A percentile compares a stretch with the other conserved stretches of the same genome.
phyloP scores from a whole-genome alignment of 768 basidiomycete species.

The Floccularia luteovirens region DNA sequence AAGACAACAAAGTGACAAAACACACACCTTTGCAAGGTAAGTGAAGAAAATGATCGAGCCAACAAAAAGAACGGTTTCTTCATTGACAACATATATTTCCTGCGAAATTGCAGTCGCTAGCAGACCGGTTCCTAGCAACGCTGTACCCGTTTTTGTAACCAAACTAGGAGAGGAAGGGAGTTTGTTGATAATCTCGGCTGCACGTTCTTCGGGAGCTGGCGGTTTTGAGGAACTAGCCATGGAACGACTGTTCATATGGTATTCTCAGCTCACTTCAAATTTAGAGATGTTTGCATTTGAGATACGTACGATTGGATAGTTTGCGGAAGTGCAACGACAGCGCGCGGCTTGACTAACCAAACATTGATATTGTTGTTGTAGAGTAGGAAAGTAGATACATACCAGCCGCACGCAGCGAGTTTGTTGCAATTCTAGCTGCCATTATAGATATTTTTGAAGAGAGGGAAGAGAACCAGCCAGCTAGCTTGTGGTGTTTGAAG shows the following conservation, averaged over 20 bases:
- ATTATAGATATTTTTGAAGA: slow-evolving; percentile 31
- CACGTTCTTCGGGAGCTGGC: slow-evolving; percentile 78
- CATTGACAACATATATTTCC: slow-evolving; percentile 96
- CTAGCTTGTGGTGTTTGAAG: slow-evolving; percentile 13
- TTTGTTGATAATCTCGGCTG: slow-evolving; percentile 84
- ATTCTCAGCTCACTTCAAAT: slow-evolving; percentile 3
- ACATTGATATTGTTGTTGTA: neutral
- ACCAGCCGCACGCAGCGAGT: slow-evolving; percentile 58
- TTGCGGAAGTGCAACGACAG: slow-evolving; percentile 37
- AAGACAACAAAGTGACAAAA: neutral
- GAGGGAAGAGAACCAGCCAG: slow-evolving; percentile 17
- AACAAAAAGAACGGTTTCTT: slow-evolving; percentile 85
- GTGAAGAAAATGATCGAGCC: slow-evolving; percentile 80
- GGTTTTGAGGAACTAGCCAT: slow-evolving; percentile 55
- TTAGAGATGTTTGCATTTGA: slow-evolving; percentile 6
- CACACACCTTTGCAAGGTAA: slow-evolving; percentile 71
- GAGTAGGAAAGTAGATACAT: slow-evolving; percentile 9
- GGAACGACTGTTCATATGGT: slow-evolving; percentile 41
- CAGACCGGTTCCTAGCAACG: slow-evolving; percentile 84
- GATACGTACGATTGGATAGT: slow-evolving; percentile 38
- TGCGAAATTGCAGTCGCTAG: slow-evolving; percentile 91
- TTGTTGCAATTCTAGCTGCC: slow-evolving; percentile 68
- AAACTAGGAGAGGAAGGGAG: slow-evolving; percentile 79
- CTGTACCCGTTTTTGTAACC: slow-evolving; percentile 92
- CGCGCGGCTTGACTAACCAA: slow-evolving; percentile 45